phyloP scores from a whole-genome alignment of 306 rosid genomes.

The Quercus gilva region DNA sequence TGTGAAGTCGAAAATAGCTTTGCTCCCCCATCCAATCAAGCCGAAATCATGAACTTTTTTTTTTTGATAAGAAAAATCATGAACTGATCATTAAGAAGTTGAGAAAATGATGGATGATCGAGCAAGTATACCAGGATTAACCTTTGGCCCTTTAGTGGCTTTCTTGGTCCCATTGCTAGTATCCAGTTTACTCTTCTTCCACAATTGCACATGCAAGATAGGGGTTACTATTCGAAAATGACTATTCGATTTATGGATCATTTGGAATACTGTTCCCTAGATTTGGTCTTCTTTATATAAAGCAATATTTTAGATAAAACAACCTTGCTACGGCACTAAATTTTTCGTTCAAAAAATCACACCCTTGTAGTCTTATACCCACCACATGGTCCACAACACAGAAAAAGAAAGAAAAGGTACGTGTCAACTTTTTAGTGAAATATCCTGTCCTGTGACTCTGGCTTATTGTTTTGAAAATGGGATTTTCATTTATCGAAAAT shows the following conservation, averaged over 20 bases:
- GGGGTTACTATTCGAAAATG: conserved; percentile 13
- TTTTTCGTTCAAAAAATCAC: no score
- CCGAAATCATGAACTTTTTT: not conserved
- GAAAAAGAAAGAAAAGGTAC: no score
- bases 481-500: no score
- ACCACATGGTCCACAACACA: no score
- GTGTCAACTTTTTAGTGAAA: no score
- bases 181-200: not conserved
- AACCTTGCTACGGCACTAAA: no score
- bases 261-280: not conserved
- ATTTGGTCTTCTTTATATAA: not conserved
- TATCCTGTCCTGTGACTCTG: no score
- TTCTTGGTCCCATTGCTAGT: conserved; percentile 9
- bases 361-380: no score
- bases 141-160: conserved; percentile 12
- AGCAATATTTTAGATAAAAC: not conserved
- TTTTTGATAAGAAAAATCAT: no score
- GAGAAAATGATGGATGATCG: conserved; percentile 32
- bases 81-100: not conserved
- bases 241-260: conserved; percentile 26
- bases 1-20: not conserved
- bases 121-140: conserved; percentile 2
- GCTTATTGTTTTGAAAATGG: no score
- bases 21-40: conserved; percentile 2
- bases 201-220: conserved; percentile 6